These are phyloP conservation scores for Emiliania huxleyi DNA, from an alignment of 78 protist species.

Conservation along the genomic window DNA sequence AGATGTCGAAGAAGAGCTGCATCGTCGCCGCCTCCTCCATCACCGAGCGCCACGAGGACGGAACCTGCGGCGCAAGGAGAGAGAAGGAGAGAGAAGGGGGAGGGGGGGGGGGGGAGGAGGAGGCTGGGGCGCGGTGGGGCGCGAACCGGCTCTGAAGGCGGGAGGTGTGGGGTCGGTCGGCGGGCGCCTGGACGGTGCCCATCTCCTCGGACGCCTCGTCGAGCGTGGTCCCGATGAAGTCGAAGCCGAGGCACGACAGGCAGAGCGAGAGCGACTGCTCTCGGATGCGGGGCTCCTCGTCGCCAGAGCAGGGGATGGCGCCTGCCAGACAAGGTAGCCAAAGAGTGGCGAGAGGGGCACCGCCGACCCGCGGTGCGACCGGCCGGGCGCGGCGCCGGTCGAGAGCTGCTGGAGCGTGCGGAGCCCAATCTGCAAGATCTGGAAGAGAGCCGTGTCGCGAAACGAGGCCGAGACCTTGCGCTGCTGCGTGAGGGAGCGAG, in stretches of 20 bases:
- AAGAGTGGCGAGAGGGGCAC: no score
- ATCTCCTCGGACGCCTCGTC: slow-evolving; percentile 50
- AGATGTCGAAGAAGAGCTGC: slow-evolving; percentile 22
- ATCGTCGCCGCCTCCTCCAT: slow-evolving; percentile 12
- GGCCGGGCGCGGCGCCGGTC: background rate
- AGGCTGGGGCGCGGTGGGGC: background rate
- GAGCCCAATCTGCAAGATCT: background rate
- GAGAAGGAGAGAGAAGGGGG: no score
- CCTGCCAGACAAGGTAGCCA: background rate
- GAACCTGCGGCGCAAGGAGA: background rate
- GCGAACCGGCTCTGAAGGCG: background rate
- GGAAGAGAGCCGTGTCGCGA: background rate
- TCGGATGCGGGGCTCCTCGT: background rate
- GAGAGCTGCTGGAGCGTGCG: background rate
- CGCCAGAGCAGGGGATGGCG: background rate
- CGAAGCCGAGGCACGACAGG: slow-evolving; percentile 27
- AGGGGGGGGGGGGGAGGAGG: background rate
- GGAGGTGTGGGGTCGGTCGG: background rate
- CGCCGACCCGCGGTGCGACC: no score
- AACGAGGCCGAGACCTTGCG: background rate
- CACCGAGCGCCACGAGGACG: slow-evolving; percentile 19
- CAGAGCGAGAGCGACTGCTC: background rate
- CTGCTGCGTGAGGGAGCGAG: slow-evolving; percentile 2
- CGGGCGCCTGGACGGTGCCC: slow-evolving; percentile 40
- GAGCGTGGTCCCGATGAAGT: slow-evolving; percentile 55